Conservation (phyloP, 345 rosid species). For the Camelina neglecta region DNA sequence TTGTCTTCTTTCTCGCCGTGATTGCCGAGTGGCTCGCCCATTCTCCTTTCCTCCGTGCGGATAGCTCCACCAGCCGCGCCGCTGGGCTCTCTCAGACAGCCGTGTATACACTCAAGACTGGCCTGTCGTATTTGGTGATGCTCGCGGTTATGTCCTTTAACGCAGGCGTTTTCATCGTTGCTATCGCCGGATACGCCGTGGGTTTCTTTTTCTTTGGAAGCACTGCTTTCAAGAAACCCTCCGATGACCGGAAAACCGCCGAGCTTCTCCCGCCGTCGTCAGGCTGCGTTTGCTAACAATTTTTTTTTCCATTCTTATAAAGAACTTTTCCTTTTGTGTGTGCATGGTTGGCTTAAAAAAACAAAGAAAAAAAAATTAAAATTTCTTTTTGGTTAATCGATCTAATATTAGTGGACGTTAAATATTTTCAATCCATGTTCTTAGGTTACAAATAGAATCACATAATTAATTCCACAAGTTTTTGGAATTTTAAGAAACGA, state of each 20-base stretch:
- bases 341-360: too few species aligned
- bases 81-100: constrained; percentile 59
- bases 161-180: constrained; percentile 71
- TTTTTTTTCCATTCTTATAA: neutral
- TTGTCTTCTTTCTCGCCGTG: constrained; percentile 55
- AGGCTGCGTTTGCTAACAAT: constrained; percentile 36
- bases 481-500: neutral
- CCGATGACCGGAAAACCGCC: constrained; percentile 37
- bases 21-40: constrained; percentile 66
- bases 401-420: neutral
- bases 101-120: constrained; percentile 57
- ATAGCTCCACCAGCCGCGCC: constrained; percentile 37
- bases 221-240: constrained; percentile 47
- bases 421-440: neutral
- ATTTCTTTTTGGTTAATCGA: constrained; percentile 6
- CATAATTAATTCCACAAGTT: neutral
- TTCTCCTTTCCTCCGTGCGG: constrained; percentile 39
- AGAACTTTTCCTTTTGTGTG: neutral
- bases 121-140: constrained; percentile 73
- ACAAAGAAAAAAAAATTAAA: too few species aligned
- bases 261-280: constrained; percentile 51
- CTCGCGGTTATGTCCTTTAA: constrained; percentile 89
- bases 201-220: constrained; percentile 75
- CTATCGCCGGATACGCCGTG: constrained; percentile 65
- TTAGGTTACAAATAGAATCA: neutral